Evolutionary conservation across 176 grass and related monocot genomes (phyloP), one percentile per base, ranked within the genome.

Genomic region (Oryza brachyantha): DNA sequence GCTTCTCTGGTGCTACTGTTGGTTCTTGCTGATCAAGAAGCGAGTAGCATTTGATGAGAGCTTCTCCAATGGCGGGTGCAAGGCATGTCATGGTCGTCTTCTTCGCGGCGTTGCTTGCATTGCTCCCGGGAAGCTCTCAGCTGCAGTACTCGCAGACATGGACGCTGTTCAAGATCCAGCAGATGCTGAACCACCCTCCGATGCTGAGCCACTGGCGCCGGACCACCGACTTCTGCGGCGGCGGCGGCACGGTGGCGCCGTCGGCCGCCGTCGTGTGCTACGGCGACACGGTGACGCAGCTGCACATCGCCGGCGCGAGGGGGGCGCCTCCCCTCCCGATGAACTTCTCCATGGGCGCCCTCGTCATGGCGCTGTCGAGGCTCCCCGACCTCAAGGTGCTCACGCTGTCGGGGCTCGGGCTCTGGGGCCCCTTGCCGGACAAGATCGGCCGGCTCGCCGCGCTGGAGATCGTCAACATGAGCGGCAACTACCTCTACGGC

Each of bases 301-400:
- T 99, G 4, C 92, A 99, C 73, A 76, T 99, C 74, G 59, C 74
- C 29, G 92, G 96, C 31, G 63, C 75, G 0, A 25, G 26, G n/a
- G 73, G 79, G 37, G 57, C 88, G 5, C 75, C 88, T 11, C 74
- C 90, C 37, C 92, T 99, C 24, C 86, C 96, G 7, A 79, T 73
- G 29, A 93, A 76, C 81, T 99, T 99, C 74, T 99, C 96, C 70
- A 81, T 95, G 24, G 90, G 83, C 4, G 81, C 85, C 13, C 70
- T 95, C 32, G 82, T 93, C 63, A 90, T 86, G 13, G 91, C 90
- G 68, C 88, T 99, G 29, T 89, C 90, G 14, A 85, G 75, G 84
- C 82, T 99, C 62, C 96, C 96, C 5, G 86, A 95, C 86, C 79
- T 99, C 21, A 95, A 93, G 87, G 96, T 99, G 61, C 92, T 99